A percentile compares a stretch with the other conserved stretches of the same genome.
phyloP scores from a whole-genome alignment of 2,329 filamentous ascomycete species.

The Epichloe festucae region DNA sequence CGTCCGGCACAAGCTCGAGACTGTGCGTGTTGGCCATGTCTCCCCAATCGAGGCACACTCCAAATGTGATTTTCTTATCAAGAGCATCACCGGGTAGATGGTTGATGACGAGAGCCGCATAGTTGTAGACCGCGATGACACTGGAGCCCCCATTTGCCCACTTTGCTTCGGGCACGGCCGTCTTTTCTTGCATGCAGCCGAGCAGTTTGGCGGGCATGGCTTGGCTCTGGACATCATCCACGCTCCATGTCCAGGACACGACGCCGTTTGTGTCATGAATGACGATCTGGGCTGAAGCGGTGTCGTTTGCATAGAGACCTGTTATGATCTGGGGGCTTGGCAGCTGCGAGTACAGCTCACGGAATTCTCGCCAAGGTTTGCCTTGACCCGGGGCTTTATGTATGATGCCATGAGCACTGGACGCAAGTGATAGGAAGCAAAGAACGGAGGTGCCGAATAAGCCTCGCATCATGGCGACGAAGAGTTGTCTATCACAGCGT shows the following conservation, averaged over 20 bases:
- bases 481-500: neutral
- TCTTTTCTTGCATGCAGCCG: neutral
- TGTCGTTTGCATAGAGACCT: neutral
- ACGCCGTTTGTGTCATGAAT: neutral
- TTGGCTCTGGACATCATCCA: neutral
- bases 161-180: neutral
- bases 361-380: neutral
- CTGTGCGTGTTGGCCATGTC: constrained; percentile 1
- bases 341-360: neutral
- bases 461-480: neutral
- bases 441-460: neutral
- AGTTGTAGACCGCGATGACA: neutral
- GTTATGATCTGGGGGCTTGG: neutral
- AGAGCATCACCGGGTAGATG: neutral
- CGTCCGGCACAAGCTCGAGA: neutral
- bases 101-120: constrained; percentile 1
- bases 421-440: neutral
- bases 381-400: neutral
- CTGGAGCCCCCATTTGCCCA: constrained; percentile 1
- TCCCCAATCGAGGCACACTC: neutral
- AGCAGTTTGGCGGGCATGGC: neutral
- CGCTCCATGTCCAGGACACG: constrained; percentile 1
- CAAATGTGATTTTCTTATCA: constrained; percentile 1
- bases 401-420: neutral
- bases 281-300: neutral